Conservation (phyloP, 2,329 filamentous ascomycete species). For the Balansia obtecta region DNA sequence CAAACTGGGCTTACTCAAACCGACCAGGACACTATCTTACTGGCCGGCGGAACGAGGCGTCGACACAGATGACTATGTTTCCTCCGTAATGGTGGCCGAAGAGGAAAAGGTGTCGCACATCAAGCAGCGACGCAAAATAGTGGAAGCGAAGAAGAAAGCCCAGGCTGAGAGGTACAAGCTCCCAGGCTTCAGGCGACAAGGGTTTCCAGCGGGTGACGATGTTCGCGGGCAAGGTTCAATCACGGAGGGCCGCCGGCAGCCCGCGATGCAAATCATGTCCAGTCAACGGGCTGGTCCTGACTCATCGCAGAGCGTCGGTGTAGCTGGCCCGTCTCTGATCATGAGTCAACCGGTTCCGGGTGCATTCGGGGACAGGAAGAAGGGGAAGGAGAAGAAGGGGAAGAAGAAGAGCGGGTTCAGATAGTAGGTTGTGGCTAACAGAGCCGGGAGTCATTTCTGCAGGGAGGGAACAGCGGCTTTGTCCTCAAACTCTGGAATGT, state of each 20-base stretch:
- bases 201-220: conserved; percentile 7
- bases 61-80: conserved; percentile 23
- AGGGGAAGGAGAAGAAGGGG: conserved; percentile 30
- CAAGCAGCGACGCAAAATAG: conserved; percentile 20
- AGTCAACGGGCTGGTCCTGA: conserved; percentile 20
- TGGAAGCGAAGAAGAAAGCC: conserved; percentile 21
- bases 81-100: conserved; percentile 23
- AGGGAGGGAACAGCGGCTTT: too few species aligned
- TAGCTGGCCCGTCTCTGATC: conserved; percentile 18
- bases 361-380: conserved; percentile 31
- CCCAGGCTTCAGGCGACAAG: conserved; percentile 16
- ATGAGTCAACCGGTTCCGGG: conserved; percentile 36
- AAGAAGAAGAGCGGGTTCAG: conserved; percentile 32
- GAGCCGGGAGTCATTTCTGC: too few species aligned
- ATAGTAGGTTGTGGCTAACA: conserved; percentile 8
- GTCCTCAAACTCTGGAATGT: too few species aligned
- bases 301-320: conserved; percentile 22
- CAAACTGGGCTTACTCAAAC: conserved; percentile 15
- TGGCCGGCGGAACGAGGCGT: conserved; percentile 28
- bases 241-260: conserved; percentile 9
- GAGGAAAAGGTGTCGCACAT: conserved; percentile 23
- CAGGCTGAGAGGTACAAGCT: conserved; percentile 22
- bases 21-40: conserved; percentile 20
- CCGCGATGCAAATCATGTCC: conserved; percentile 20
- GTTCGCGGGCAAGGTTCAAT: conserved; percentile 5